phyloP scores from a whole-genome alignment of 495 filamentous ascomycete species.

The Hypoxylon trugodes region DNA sequence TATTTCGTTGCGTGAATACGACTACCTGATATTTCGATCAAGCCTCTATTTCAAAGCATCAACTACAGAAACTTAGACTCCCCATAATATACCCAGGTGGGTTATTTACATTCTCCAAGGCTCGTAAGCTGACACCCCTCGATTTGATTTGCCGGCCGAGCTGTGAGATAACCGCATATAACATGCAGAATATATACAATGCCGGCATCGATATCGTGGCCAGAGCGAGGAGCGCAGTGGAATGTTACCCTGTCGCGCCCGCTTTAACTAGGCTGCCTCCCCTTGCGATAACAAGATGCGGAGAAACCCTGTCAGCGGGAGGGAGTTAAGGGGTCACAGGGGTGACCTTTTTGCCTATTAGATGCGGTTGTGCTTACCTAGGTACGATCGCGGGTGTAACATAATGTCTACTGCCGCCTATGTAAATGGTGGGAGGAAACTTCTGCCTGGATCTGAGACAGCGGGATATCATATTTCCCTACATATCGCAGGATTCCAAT shows the following conservation, averaged over 20 bases:
- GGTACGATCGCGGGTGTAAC: slow-evolving; percentile 18
- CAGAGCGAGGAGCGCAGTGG: not conserved
- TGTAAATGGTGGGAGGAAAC: not conserved
- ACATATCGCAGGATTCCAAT: too few species aligned
- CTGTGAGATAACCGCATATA: slow-evolving; percentile 3
- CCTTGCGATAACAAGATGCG: slow-evolving; percentile 12
- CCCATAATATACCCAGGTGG: too few species aligned
- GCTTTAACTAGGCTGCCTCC: slow-evolving; percentile 25
- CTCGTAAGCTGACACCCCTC: not conserved
- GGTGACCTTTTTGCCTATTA: slow-evolving; percentile 23
- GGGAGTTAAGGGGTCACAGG: slow-evolving; percentile 7
- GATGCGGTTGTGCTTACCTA: not conserved
- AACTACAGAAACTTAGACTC: too few species aligned
- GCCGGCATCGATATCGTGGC: slow-evolving; percentile 8
- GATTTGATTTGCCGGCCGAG: slow-evolving; percentile 34
- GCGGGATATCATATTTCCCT: too few species aligned
- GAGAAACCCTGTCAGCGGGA: slow-evolving; percentile 29
- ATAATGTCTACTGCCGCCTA: too few species aligned
- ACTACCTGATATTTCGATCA: too few species aligned
- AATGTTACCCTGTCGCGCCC: slow-evolving; percentile 6
- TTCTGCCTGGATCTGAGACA: too few species aligned
- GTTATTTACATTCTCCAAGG: too few species aligned
- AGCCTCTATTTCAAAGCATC: too few species aligned
- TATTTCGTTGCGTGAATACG: not conserved
- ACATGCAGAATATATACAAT: slow-evolving; percentile 9